phyloP scores from a whole-genome alignment of 805 yeast species.

The Zygosaccharomyces kombuchaensis region DNA sequence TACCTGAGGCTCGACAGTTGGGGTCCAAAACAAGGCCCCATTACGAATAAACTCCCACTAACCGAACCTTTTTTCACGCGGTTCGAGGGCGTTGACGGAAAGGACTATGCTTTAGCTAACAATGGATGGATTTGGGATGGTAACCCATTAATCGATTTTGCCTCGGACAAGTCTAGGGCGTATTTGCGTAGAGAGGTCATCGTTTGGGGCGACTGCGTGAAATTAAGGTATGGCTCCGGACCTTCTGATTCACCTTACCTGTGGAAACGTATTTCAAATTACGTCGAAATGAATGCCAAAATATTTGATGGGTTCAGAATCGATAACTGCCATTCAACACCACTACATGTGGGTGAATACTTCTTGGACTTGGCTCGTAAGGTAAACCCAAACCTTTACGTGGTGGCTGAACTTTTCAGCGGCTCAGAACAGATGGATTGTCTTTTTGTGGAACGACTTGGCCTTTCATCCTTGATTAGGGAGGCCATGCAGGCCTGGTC shows the following conservation, averaged over 20 bases:
- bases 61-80: conserved; percentile 87
- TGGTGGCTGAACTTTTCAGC: conserved; percentile 89
- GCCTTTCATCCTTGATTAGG: conserved; percentile 81
- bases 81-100: conserved; percentile 49
- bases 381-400: conserved; percentile 79
- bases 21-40: conserved; percentile 77
- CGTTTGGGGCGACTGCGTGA: conserved; percentile 97
- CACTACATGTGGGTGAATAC: conserved; percentile 88
- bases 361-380: conserved; percentile 82
- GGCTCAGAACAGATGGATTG: conserved; percentile 92
- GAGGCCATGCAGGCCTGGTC: conserved; percentile 98
- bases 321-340: conserved; percentile 96
- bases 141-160: conserved; percentile 89
- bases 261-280: conserved; percentile 84
- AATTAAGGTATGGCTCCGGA: conserved; percentile 73
- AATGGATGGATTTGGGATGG: conserved; percentile 99
- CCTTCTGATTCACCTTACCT: conserved; percentile 83
- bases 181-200: conserved; percentile 89
- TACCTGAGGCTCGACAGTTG: conserved; percentile 70
- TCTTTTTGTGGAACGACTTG: conserved; percentile 83
- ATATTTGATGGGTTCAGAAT: conserved; percentile 84
- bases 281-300: conserved; percentile 65
- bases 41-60: conserved; percentile 55
- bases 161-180: conserved; percentile 70
- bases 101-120: conserved; percentile 73